Percentiles rank a stretch among this genome's conserved stretches.
phyloP scores from a whole-genome alignment of 768 basidiomycete species.

The Boletus insuetus region DNA sequence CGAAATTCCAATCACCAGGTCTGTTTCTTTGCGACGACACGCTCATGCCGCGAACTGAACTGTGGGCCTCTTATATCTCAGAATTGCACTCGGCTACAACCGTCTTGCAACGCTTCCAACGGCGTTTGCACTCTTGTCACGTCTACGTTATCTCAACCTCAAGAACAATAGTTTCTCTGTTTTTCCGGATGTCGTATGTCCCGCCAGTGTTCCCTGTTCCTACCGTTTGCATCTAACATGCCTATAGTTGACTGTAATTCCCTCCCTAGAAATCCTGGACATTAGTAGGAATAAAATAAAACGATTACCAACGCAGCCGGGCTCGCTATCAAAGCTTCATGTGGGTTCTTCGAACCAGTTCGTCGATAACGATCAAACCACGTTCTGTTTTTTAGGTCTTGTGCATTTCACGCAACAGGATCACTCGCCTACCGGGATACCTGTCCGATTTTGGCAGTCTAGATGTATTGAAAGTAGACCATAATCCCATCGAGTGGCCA shows the following conservation, averaged over 20 bases:
- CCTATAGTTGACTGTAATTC: conserved; percentile 73
- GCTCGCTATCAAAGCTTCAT: conserved; percentile 71
- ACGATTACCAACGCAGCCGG: conserved; percentile 74
- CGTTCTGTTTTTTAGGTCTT: conserved; percentile 58
- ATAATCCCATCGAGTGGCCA: conserved; percentile 95
- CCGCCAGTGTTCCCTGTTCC: conserved; percentile 1
- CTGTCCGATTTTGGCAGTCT: conserved; percentile 69
- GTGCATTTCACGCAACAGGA: conserved; percentile 81
- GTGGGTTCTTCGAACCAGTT: conserved; percentile 38
- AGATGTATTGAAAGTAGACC: conserved; percentile 79
- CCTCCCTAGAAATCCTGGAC: conserved; percentile 90
- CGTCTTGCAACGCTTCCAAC: conserved; percentile 73
- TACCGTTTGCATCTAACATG: conserved; percentile 7
- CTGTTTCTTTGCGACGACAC: conserved; percentile 19
- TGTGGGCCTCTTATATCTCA: conserved; percentile 28
- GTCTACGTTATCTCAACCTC: conserved; percentile 82
- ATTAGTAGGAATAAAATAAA: conserved; percentile 90
- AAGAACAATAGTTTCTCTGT: conserved; percentile 77
- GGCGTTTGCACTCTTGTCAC: conserved; percentile 68
- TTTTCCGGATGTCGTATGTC: conserved; percentile 85
- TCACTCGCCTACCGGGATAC: conserved; percentile 77
- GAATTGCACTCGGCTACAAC: conserved; percentile 87
- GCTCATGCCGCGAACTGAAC: conserved; percentile 6
- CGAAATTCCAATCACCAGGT: conserved; percentile 62
- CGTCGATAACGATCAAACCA: neutral